Percentiles rank a stretch among this genome's conserved stretches.
Conservation (phyloP, 495 filamentous ascomycete genomes). For the Ramalina intermedia region DNA sequence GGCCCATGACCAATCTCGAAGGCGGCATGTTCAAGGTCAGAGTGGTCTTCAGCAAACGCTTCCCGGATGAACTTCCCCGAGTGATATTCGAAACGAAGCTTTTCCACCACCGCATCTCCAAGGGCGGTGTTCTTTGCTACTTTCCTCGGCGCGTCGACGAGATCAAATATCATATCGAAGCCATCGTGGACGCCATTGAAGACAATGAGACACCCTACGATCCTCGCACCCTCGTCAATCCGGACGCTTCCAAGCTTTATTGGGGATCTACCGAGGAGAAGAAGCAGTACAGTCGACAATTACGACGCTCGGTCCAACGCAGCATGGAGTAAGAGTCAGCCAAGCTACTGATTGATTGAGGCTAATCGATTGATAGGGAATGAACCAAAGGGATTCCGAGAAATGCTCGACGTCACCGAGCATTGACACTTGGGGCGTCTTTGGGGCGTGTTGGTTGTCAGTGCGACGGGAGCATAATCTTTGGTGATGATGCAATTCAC, state of each 20-base stretch:
- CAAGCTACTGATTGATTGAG: background rate
- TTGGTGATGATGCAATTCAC: too few relatives aligned
- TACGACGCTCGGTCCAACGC: slow-evolving; percentile 46
- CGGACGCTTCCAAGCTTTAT: slow-evolving; percentile 71
- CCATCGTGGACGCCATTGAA: slow-evolving; percentile 69
- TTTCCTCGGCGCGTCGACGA: slow-evolving; percentile 61
- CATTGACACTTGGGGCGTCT: too few relatives aligned
- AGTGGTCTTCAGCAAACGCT: slow-evolving; percentile 70
- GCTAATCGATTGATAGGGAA: background rate
- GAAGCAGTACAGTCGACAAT: slow-evolving; percentile 66
- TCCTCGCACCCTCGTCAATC: slow-evolving; percentile 75
- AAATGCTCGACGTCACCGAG: too few relatives aligned
- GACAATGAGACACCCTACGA: slow-evolving; percentile 82
- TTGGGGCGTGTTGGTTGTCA: too few relatives aligned
- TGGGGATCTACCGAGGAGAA: slow-evolving; percentile 73
- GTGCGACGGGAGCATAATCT: too few relatives aligned
- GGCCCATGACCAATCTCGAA: slow-evolving; percentile 85
- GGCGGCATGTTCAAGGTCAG: slow-evolving; percentile 78
- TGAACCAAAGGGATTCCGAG: background rate
- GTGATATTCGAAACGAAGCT: slow-evolving; percentile 66
- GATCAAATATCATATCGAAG: slow-evolving; percentile 69
- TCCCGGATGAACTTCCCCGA: slow-evolving; percentile 83
- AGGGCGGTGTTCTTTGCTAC: slow-evolving; percentile 71
- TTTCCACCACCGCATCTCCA: slow-evolving; percentile 79
- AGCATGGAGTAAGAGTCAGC: slow-evolving; percentile 33